Evolutionary conservation across 148 eudicot species (phyloP).

Genomic region (Simmondsia chinensis): DNA sequence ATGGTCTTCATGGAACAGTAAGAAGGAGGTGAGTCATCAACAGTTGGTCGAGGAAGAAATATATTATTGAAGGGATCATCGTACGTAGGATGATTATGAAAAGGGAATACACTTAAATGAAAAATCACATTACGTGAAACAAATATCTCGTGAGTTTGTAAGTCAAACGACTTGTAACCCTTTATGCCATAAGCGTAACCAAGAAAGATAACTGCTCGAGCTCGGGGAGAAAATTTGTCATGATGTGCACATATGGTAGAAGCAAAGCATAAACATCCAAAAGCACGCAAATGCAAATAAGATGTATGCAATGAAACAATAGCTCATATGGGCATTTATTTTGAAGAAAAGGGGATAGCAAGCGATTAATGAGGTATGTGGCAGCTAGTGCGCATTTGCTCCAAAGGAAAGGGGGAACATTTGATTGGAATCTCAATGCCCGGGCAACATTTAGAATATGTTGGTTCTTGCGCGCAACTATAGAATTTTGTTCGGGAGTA

Average conservation of each 20-base stretch:
- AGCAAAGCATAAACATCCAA: neutral
- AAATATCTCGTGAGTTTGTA: too few species aligned
- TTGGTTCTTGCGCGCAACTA: neutral
- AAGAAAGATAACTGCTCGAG: neutral
- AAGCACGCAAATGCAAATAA: neutral
- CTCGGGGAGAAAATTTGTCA: neutral
- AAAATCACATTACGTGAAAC: too few species aligned
- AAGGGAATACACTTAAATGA: too few species aligned
- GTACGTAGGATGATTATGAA: too few species aligned
- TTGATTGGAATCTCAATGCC: neutral
- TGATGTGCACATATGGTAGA: neutral
- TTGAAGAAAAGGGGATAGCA: neutral
- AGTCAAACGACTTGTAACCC: too few species aligned
- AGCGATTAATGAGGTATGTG: conserved; percentile 1
- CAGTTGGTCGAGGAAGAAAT: too few species aligned
- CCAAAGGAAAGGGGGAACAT: neutral
- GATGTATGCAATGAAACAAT: neutral
- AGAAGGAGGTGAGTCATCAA: too few species aligned
- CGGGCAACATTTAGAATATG: neutral
- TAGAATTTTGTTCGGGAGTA: too few species aligned
- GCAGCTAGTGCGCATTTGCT: neutral
- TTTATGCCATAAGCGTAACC: neutral
- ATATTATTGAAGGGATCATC: too few species aligned
- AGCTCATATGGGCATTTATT: neutral
- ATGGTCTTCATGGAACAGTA: too few species aligned